Base-by-base conservation (phyloP, 129 eudicot species). In the Saposhnikovia divaricata region DNA sequence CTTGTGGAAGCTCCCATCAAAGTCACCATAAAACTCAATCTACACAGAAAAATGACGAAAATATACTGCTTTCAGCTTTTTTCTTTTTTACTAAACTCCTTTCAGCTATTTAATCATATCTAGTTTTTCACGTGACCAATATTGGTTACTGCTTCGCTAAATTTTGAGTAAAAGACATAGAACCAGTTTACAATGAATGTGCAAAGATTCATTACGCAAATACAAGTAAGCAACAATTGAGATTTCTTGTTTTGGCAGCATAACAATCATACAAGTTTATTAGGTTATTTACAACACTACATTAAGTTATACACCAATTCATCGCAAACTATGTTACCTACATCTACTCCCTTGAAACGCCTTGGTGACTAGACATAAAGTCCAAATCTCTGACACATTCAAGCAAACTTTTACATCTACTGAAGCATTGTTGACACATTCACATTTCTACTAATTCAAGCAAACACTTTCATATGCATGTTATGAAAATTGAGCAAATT, bases 21-120 rank as follows among this genome's bases (percentile, higher is more conserved):
- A 92, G 79, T 92, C 97, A 15, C 99, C 99, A 81, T 89, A 95
- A 70, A 95, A 95, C 40, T 95, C 97, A 72, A 95, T 92, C 99
- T 95, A 86, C 73, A 74, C 4, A 0, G 38, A 65, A 25, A 39
- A 45, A 68, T 68, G 73, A 68, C 42, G 34, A 68, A 31, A 61
- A 34, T 11, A n/a, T 9, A 34, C 34, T n/a, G 10, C 69, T 61
- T 61, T 61, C 12, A 59, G 68, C 31, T 59, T 34, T 2, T 34
- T 34, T n/a, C n/a, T n/a, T 1, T 34, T 34, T 34, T 34, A 34
- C 37, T 11, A n/a, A 8, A 34, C 34, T n/a, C 10, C 69, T 61
- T 61, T 61, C 28, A 59, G 68, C 31, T 59, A 59, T 59, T 59
- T 61, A 27, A 61, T 3, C 69, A 61, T 61, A 61, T 59, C 31